Conservation (phyloP, 2,329 filamentous ascomycete species). For the Didymella sp. region DNA sequence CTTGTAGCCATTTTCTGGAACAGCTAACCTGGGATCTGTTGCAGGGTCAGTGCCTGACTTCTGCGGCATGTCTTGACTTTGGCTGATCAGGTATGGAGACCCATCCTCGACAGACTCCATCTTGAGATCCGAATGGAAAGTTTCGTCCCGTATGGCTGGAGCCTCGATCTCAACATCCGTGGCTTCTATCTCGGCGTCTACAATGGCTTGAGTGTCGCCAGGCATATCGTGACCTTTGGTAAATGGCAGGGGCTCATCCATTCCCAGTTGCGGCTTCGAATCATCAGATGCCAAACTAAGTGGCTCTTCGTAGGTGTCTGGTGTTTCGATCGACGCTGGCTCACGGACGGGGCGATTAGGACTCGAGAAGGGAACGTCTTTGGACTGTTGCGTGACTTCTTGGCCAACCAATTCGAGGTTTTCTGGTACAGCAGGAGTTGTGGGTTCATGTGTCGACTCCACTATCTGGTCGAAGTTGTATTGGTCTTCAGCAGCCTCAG, state of each 20-base stretch:
- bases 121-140: constrained; percentile 31
- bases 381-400: neutral
- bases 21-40: constrained; percentile 24
- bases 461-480: neutral
- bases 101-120: constrained; percentile 43
- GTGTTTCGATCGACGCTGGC: neutral
- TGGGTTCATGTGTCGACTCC: neutral
- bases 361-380: neutral
- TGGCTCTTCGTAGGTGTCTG: constrained; percentile 1
- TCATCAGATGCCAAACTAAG: neutral
- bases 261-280: constrained; percentile 10
- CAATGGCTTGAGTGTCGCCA: neutral
- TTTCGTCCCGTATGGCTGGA: neutral
- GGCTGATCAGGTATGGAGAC: constrained; percentile 12
- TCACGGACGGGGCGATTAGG: neutral
- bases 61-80: constrained; percentile 8
- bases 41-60: neutral
- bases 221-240: constrained; percentile 15
- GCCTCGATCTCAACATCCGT: neutral
- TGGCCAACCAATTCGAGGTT: neutral
- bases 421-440: neutral
- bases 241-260: constrained; percentile 15
- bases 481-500: neutral
- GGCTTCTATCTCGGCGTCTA: neutral
- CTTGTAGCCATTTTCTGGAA: constrained; percentile 32